Evolutionary conservation across 2,329 filamentous ascomycete genomes (phyloP), one percentile per base, ranked within the genome.

Genomic region (Colletotrichum falcatum): DNA sequence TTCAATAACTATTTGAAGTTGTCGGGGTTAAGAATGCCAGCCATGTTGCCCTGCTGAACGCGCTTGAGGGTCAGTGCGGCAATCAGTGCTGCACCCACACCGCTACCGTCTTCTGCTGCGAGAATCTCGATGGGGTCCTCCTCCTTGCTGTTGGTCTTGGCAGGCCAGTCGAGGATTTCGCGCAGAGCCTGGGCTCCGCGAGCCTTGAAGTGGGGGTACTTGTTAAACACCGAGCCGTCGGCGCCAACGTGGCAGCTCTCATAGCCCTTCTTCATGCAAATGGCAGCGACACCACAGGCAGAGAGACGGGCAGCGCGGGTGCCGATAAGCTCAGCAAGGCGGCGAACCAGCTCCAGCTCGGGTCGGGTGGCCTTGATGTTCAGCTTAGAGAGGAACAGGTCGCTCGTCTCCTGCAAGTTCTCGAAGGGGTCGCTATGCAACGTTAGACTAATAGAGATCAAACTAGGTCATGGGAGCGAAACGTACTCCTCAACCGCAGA

Each of bases 221-320:
- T 98, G 88, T 97, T 98, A 86, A 99, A 99, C 65, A 99, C 95
- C 23, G 94, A 97, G 46, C 96, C 96, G 79, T 99, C 96, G 61
- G 96, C 96, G 76, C 96, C 96, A 51, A 99, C 96, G 81, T 98
- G 96, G 85, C 94, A 97, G 46, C 89, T 88, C 78, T 92, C 84
- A 82, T 95, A 95, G 75, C 89, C 88, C 89, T 98, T 98, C 91
- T 98, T 98, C 84, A 92, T 97, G 88, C 93, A 94, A 78, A 99
- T 98, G 69, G 95, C 96, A 16, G 95, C 94, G 65, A 99, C 94
- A 83, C 96, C 96, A 78, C 96, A 98, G 33, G 95, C 91, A 20
- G 95, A 97, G 63, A 99, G 89, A 72, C 96, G 94, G 56, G 96
- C 96, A 37, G 95, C 94, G 72, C 96, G 94, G 33, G 95, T 98